Evolutionary conservation across 208 protist genomes (phyloP), one percentile per base, ranked within the genome.

Genomic region (Tetramitus jugosus): DNA sequence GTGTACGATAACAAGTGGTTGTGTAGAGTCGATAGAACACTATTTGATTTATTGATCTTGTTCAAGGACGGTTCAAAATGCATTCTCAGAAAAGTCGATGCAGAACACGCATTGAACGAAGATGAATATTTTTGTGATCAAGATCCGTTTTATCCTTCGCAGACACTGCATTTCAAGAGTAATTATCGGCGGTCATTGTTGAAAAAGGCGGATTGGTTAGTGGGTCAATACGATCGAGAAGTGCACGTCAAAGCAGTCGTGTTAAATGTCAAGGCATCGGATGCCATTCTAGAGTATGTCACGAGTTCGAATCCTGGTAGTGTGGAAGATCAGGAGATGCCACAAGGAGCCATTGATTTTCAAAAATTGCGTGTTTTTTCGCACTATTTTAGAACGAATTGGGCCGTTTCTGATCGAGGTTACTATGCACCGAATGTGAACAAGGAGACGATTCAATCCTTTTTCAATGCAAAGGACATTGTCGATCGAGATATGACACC

Each of bases 1-100:
- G 26, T 69, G 39, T 69, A 69, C 13, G 8, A 69, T 20, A 37
- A 69, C 43, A n/a, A n/a, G n/a, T 69, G 62, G 62, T 43, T 69
- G 13, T 43, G 33, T n/a, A 39, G 31, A 43, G 31, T 69, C 8
- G 62, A 69, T 26, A 26, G 3, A 29, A 45, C 20, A 45, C 35
- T 35, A 43, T 69, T 69, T 69, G 31, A 69, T 45, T 10, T 69
- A 2, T 23, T 37, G n/a, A n/a, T 69, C 26, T 20, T 45, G 7
- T 69, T 69, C 31, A 43, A 43, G 2, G 62, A 69, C 43, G 62
- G 62, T 6, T 69, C 62, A 17, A 69, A 69, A 45, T 39, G 37
- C 33, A 43, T 69, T 43, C n/a, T 69, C 33, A 39, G 43, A 69
- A 46, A 20, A 17, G 33, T 37, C 29, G 31, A 69, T 69, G 23